phyloP scores from a whole-genome alignment of 2,329 filamentous ascomycete genomes.

The Colletotrichum abscissum region DNA sequence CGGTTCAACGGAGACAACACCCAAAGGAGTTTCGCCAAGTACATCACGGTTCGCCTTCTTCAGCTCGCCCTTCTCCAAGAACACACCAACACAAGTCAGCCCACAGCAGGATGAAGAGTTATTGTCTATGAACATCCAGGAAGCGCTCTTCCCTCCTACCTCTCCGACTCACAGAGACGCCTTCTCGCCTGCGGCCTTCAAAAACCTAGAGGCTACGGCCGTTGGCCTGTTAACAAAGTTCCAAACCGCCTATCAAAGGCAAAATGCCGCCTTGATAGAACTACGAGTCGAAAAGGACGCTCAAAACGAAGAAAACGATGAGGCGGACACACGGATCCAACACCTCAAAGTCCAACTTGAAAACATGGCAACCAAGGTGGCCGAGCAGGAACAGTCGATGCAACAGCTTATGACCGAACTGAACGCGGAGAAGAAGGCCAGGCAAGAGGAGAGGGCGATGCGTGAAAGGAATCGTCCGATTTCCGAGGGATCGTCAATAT shows the following conservation, averaged over 20 bases:
- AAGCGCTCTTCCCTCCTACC: constrained; percentile 62
- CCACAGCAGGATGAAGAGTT: constrained; percentile 61
- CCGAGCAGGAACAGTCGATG: constrained; percentile 65
- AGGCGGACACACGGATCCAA: constrained; percentile 60
- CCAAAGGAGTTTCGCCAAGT: constrained; percentile 46
- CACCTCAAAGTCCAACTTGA: constrained; percentile 71
- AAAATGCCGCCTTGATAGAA: constrained; percentile 61
- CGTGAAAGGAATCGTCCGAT: constrained; percentile 41
- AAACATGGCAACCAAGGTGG: constrained; percentile 64
- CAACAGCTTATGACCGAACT: constrained; percentile 62
- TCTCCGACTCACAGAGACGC: constrained; percentile 56
- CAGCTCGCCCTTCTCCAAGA: constrained; percentile 54
- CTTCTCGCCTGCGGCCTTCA: constrained; percentile 70
- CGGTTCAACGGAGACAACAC: constrained; percentile 41
- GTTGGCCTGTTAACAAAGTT: constrained; percentile 65
- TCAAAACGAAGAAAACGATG: constrained; percentile 65
- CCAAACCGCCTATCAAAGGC: constrained; percentile 68
- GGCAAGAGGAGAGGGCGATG: constrained; percentile 51
- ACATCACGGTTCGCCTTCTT: constrained; percentile 59
- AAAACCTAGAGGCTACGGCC: constrained; percentile 70
- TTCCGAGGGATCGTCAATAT: constrained; percentile 56
- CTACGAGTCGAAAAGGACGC: constrained; percentile 64
- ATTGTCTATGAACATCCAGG: constrained; percentile 64
- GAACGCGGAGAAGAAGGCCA: constrained; percentile 60
- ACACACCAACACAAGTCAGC: constrained; percentile 42